Evolutionary conservation across 2,329 filamentous ascomycete species (phyloP).

Genomic region (Trichoderma cornu-damae): DNA sequence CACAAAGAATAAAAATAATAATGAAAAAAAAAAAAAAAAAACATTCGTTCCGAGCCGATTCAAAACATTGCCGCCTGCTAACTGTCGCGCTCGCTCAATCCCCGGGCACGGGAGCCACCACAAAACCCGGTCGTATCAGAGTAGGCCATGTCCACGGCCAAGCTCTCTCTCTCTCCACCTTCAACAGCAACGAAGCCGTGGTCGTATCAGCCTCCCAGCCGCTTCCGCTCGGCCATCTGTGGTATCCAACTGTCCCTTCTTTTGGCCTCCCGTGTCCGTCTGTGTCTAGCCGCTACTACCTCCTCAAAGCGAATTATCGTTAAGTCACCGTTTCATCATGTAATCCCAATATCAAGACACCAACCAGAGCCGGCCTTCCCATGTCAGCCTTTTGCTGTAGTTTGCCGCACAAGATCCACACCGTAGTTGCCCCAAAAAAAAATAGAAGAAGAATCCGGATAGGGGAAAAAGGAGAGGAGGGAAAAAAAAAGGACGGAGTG

Average conservation of each 20-base stretch:
- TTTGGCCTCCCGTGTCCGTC: too few species aligned
- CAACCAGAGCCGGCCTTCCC: conserved; percentile 1
- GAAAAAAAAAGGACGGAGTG: background rate
- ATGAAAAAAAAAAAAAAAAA: too few species aligned
- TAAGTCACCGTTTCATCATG: conserved; percentile 19
- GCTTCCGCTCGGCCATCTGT: background rate
- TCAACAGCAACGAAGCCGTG: background rate
- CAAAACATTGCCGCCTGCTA: background rate
- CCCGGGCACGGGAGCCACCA: background rate
- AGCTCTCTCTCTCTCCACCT: background rate
- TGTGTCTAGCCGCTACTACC: background rate
- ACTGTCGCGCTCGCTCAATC: background rate
- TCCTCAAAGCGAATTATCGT: conserved; percentile 16
- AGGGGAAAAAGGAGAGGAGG: background rate
- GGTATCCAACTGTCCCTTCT: conserved; percentile 13
- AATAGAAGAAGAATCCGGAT: background rate
- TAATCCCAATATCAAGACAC: conserved; percentile 17
- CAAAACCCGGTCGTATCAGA: background rate
- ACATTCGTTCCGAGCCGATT: background rate
- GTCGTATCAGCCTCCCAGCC: background rate
- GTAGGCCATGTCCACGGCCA: background rate
- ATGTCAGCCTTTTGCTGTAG: conserved; percentile 3
- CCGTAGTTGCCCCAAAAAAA: conserved; percentile 2
- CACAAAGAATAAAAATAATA: background rate
- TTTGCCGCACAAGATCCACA: conserved; percentile 1